phyloP scores from a whole-genome alignment of 2,329 filamentous ascomycete genomes.

The Talaromyces sp. region DNA sequence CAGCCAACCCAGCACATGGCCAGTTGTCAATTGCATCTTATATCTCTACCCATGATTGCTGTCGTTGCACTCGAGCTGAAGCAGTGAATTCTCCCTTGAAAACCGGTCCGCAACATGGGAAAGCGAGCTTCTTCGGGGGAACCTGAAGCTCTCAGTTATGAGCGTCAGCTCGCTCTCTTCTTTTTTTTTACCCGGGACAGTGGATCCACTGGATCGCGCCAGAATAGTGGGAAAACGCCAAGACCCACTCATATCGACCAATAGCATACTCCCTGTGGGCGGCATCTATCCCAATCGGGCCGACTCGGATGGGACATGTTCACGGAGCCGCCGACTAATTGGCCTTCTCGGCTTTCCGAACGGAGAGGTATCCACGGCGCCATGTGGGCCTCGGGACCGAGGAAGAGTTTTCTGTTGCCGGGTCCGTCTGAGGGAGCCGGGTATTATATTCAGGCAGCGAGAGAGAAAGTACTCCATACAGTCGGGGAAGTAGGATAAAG shows the following conservation, averaged over 20 bases:
- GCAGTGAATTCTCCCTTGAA: neutral
- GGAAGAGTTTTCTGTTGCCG: neutral
- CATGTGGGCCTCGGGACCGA: neutral
- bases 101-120: neutral
- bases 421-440: too few species aligned
- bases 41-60: neutral
- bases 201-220: neutral
- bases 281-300: constrained; percentile 3
- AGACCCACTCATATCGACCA: neutral
- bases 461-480: too few species aligned
- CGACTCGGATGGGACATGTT: constrained; percentile 3
- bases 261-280: neutral
- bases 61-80: too few species aligned
- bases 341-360: constrained; percentile 3
- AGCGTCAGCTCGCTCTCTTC: neutral
- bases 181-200: neutral
- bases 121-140: neutral
- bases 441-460: too few species aligned
- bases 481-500: too few species aligned
- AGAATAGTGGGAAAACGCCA: neutral
- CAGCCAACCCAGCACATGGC: neutral
- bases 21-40: neutral
- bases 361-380: neutral
- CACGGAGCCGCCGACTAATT: neutral
- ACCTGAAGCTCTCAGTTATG: too few species aligned